Conservation (phyloP, 2,329 filamentous ascomycete species). For the Waltergamsia citrina region DNA sequence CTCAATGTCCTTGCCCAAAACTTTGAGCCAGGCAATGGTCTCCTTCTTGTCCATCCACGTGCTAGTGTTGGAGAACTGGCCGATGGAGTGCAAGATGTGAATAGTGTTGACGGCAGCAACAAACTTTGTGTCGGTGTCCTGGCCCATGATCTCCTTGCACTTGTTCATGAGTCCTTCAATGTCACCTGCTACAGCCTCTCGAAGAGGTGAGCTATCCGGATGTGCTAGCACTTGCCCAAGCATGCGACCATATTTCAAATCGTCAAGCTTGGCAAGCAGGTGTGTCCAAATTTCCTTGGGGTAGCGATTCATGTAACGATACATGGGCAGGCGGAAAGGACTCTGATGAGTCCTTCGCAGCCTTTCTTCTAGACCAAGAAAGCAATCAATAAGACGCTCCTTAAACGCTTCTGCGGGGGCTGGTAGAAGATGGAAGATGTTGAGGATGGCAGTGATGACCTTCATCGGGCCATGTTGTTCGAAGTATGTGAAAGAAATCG, state of each 20-base stretch:
- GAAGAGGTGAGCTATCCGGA: constrained; percentile 61
- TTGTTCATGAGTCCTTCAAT: constrained; percentile 62
- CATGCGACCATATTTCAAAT: constrained; percentile 82
- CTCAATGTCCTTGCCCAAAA: constrained; percentile 70
- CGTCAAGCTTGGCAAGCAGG: constrained; percentile 69
- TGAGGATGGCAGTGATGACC: constrained; percentile 87
- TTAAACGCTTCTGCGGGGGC: constrained; percentile 86
- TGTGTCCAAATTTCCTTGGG: constrained; percentile 78
- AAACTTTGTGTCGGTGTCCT: constrained; percentile 60
- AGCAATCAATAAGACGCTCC: constrained; percentile 77
- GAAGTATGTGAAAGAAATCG: constrained; percentile 88
- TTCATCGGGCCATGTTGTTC: constrained; percentile 92
- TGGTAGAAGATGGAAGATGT: constrained; percentile 94
- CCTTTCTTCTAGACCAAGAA: constrained; percentile 79
- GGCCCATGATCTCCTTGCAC: constrained; percentile 52
- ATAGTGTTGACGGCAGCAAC: constrained; percentile 77
- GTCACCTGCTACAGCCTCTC: constrained; percentile 65
- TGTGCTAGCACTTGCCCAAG: constrained; percentile 79
- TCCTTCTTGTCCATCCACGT: constrained; percentile 65
- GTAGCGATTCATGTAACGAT: constrained; percentile 90
- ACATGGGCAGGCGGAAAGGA: constrained; percentile 82
- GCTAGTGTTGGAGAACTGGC: constrained; percentile 51
- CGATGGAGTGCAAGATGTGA: constrained; percentile 73
- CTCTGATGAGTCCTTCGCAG: constrained; percentile 82
- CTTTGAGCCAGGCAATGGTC: constrained; percentile 48